phyloP scores from a whole-genome alignment of 2,329 filamentous ascomycete genomes.

The Epichloe sibirici region DNA sequence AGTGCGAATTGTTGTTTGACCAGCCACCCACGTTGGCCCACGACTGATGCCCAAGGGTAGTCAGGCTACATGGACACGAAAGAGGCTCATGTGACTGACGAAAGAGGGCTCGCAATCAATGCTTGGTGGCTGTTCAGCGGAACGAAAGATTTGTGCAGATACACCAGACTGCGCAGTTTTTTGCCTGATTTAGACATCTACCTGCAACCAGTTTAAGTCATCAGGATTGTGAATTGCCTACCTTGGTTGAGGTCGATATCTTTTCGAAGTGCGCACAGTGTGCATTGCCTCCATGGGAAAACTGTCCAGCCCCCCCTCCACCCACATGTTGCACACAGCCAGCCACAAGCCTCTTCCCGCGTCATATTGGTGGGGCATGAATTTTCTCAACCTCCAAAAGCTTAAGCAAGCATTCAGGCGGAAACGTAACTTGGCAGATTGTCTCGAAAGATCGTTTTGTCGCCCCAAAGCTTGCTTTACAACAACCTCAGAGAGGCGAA shows the following conservation, averaged over 20 bases:
- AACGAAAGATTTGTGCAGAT: no score
- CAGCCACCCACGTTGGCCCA: no score
- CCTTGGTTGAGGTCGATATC: background rate
- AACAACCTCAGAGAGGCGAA: background rate
- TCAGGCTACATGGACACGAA: no score
- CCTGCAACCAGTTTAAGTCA: background rate
- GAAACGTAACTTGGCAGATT: slow-evolving; percentile 4
- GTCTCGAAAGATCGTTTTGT: background rate
- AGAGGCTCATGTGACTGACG: no score
- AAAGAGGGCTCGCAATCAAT: no score
- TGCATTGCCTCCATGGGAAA: background rate
- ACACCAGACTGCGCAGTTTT: no score
- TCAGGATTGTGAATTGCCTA: background rate
- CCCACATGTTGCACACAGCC: slow-evolving; percentile 1
- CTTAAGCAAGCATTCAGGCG: slow-evolving; percentile 3
- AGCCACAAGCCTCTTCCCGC: slow-evolving; percentile 11
- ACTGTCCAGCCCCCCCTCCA: slow-evolving; percentile 13
- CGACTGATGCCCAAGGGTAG: no score
- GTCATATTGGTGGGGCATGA: slow-evolving; percentile 28
- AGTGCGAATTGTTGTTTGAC: background rate
- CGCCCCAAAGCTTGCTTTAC: slow-evolving; percentile 2
- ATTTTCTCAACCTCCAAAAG: slow-evolving; percentile 24
- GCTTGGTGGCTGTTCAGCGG: no score
- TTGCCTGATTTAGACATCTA: background rate
- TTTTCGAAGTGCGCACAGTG: slow-evolving; percentile 1